Base-by-base conservation (phyloP, 2,329 filamentous ascomycete genomes). In the Magnaporthales sp. region DNA sequence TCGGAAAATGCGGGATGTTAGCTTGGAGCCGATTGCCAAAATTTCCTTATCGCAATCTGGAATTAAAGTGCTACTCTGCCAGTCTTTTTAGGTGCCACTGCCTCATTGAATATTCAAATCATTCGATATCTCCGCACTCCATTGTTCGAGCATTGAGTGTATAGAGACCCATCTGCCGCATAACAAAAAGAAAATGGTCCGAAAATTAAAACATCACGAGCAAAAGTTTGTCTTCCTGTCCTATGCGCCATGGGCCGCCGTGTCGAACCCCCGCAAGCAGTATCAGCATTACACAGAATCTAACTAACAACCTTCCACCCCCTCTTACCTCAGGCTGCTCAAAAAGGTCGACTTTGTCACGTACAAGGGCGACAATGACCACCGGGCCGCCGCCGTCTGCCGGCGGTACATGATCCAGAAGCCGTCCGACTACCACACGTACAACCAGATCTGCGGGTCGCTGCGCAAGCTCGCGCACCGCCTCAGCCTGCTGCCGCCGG, bases 121-220 rank as follows among this genome's bases (percentile, higher is more conserved):
- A n/a, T n/a, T n/a, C n/a, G n/a, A n/a, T n/a, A n/a, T n/a, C n/a
- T n/a, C n/a, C n/a, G n/a, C n/a, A n/a, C n/a, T n/a, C n/a, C n/a
- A n/a, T n/a, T n/a, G n/a, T n/a, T n/a, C n/a, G n/a, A n/a, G n/a
- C n/a, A n/a, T n/a, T n/a, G n/a, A n/a, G n/a, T n/a, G n/a, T n/a
- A n/a, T n/a, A n/a, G n/a, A n/a, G n/a, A n/a, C n/a, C n/a, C n/a
- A n/a, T n/a, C n/a, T n/a, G n/a, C n/a, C n/a, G 6, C n/a, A 27
- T 56, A 46, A 68, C 62, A 76, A 84, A 71, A 27, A 98, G 76
- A 84, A 71, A 27, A 98, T 98, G 95, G 92, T 96, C 72, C 90
- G 95, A 73, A 93, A 96, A 83, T 88, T 99, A 76, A 98, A 97
- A 81, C 87, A 96, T 80, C 94, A 97, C 80, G 95, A 99, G 88